Evolutionary conservation across 371 early-diverging fungal species (phyloP).

Genomic region (Coemansia sp.): DNA sequence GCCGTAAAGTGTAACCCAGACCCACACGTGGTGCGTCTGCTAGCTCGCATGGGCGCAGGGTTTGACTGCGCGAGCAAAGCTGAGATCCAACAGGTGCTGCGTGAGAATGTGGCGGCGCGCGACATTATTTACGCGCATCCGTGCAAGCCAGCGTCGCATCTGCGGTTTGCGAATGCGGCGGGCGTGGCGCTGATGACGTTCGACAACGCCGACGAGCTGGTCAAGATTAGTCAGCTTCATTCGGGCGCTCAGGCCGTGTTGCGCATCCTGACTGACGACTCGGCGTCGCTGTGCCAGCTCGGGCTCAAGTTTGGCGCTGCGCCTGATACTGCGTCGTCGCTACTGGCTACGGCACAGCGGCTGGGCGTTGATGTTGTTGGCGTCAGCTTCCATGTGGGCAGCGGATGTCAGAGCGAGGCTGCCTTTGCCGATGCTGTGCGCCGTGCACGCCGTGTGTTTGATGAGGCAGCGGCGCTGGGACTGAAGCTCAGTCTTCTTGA

Average conservation of each 20-base stretch:
- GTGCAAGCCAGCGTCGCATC: slow-evolving; percentile 94
- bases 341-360: slow-evolving; percentile 76
- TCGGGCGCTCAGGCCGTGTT: slow-evolving; percentile 87
- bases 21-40: slow-evolving; percentile 76
- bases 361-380: slow-evolving; percentile 87
- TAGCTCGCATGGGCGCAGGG: slow-evolving; percentile 81
- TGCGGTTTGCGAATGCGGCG: slow-evolving; percentile 77
- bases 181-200: slow-evolving; percentile 93
- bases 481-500: slow-evolving; percentile 81
- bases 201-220: slow-evolving; percentile 95
- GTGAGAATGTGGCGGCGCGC: slow-evolving; percentile 69
- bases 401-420: slow-evolving; percentile 87
- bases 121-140: slow-evolving; percentile 97
- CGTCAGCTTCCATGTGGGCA: slow-evolving; percentile 93
- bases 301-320: slow-evolving; percentile 97
- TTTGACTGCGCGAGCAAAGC: slow-evolving; percentile 92
- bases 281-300: slow-evolving; percentile 85
- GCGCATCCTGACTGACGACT: slow-evolving; percentile 95
- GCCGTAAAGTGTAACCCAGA: slow-evolving; percentile 98
- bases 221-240: slow-evolving; percentile 81
- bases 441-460: slow-evolving; percentile 84
- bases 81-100: slow-evolving; percentile 85
- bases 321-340: slow-evolving; percentile 62
- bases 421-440: slow-evolving; percentile 90
- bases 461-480: slow-evolving; percentile 74